phyloP scores from a whole-genome alignment of 176 grass and related monocot genomes.

The Rhynchospora tenuis region DNA sequence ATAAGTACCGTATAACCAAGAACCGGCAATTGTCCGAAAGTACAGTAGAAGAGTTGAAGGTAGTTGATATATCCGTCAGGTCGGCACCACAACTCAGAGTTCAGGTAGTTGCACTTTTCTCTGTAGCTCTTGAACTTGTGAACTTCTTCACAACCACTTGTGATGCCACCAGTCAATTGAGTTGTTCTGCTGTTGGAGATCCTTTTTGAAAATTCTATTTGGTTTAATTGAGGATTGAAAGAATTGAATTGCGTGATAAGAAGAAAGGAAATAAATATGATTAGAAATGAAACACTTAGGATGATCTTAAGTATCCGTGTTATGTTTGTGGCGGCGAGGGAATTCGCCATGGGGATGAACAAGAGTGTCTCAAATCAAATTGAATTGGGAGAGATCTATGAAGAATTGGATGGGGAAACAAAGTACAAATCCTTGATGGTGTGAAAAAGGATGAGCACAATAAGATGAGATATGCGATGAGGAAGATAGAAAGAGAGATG shows the following conservation, averaged over 20 bases:
- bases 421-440: not conserved
- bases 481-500: constrained; percentile 7
- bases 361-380: not conserved
- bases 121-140: not conserved
- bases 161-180: not conserved
- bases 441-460: not conserved
- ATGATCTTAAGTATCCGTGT: not conserved
- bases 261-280: constrained; percentile 13
- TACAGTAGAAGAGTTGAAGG: constrained; percentile 49
- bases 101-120: constrained; percentile 12
- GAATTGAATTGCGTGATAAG: not conserved
- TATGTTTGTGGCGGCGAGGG: not conserved
- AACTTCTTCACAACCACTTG: constrained; percentile 12
- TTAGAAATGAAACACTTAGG: constrained; percentile 26
- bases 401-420: not conserved
- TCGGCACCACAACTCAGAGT: not conserved
- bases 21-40: constrained; percentile 16
- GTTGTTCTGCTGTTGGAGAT: not conserved
- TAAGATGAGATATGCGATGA: not conserved
- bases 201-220: not conserved
- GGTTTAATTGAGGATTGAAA: not conserved
- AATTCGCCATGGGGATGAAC: constrained; percentile 23
- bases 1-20: constrained; percentile 30
- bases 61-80: constrained; percentile 50
- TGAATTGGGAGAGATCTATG: not conserved